These are phyloP conservation scores for Tetrapisispora iriomotensis DNA, from an alignment of 805 yeast species.

Conservation along the genomic window DNA sequence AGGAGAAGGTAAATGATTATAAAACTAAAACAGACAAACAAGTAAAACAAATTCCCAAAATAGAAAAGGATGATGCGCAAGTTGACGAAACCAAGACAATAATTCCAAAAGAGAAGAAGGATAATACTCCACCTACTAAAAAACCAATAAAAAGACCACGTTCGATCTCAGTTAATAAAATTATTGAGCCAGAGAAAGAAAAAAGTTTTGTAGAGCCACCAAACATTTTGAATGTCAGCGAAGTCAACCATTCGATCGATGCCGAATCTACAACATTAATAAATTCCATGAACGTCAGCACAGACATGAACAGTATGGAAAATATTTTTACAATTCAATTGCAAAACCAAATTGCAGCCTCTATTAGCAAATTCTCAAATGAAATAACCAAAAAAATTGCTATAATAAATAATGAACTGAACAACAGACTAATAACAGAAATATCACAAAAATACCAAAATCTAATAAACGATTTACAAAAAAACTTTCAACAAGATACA, in stretches of 20 bases:
- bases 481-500: constrained; percentile 30
- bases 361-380: constrained; percentile 29
- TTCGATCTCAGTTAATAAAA: neutral
- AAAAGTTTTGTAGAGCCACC: neutral
- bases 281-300: neutral
- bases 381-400: constrained; percentile 29
- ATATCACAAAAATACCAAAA: constrained; percentile 29
- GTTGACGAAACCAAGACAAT: no score
- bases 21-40: no score
- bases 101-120: no score
- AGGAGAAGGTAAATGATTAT: neutral
- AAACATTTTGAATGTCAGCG: neutral
- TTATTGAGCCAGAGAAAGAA: neutral
- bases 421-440: constrained; percentile 28
- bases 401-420: constrained; percentile 31
- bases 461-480: constrained; percentile 26
- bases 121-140: neutral
- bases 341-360: constrained; percentile 30
- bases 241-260: neutral
- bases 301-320: neutral
- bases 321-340: constrained; percentile 28
- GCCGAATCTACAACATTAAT: constrained; percentile 10
- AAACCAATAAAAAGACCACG: neutral
- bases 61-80: no score
- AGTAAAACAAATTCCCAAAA: no score